Evolutionary conservation across 441 rosid genomes (phyloP).

Genomic region (Euphorbia corollata): DNA sequence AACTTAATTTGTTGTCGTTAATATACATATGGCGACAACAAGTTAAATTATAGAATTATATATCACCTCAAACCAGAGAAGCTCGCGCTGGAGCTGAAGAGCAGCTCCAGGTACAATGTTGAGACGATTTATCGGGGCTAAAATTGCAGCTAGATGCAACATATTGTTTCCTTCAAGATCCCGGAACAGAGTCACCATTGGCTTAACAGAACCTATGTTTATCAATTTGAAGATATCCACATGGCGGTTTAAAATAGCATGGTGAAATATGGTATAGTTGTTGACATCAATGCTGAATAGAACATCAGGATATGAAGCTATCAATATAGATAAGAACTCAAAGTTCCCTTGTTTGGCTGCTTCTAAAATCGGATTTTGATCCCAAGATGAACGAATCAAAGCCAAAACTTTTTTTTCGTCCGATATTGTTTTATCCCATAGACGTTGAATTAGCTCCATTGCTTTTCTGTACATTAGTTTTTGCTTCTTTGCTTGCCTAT

Average conservation of each 20-base stretch:
- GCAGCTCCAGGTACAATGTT: neutral
- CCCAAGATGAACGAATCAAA: neutral
- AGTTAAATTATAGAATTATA: too few relatives aligned
- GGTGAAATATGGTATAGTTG: conserved; percentile 23
- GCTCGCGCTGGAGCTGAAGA: neutral
- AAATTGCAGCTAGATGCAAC: neutral
- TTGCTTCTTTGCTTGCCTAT: too few relatives aligned
- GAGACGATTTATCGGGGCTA: neutral
- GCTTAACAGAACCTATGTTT: neutral
- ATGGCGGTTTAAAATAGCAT: conserved; percentile 6
- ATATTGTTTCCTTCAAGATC: neutral
- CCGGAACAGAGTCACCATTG: neutral
- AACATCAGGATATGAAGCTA: conserved; percentile 24
- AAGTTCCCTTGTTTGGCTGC: conserved; percentile 27
- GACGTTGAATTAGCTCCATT: neutral
- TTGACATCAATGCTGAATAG: conserved; percentile 23
- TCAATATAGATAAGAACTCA: conserved; percentile 21
- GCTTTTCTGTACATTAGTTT: neutral
- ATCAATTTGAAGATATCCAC: neutral
- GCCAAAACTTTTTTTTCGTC: conserved; percentile 20
- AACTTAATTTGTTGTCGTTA: too few relatives aligned
- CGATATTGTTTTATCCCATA: conserved; percentile 1
- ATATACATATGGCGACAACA: too few relatives aligned
- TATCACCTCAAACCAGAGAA: neutral
- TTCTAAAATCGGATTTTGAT: conserved; percentile 8